Evolutionary conservation across 1,139 yeast genomes (phyloP), one percentile per base, ranked within the genome.

Genomic region (Ashbya aceris): DNA sequence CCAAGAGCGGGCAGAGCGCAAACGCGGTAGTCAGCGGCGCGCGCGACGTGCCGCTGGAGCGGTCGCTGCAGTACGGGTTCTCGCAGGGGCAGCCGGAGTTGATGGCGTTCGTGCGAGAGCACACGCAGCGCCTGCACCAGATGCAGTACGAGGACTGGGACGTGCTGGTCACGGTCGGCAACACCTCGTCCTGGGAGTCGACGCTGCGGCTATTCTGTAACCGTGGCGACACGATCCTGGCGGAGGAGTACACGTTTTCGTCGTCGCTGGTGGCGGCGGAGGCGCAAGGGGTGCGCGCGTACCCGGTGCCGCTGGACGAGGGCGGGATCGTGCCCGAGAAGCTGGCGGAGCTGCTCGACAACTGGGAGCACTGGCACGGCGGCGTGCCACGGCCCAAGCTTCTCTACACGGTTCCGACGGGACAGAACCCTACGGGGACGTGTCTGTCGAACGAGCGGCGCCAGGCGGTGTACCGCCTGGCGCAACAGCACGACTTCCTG

Each of bases 401-500:
- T 44, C 71, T 87, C 51, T 87, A 87, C 73, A 80, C 89, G 37
- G 84, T 87, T 54, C 79, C 87, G 50, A 87, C 96, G 20, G 96
- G 96, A 44, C 96, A 87, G 68, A 87, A 87, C 71, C 96, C 96
- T 45, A 86, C 96, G 29, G 96, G 96, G 33, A 80, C 91, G 10
- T 80, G 83, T 36, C 68, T 87, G 53, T 69, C 80, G 41, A 65
- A 58, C 12, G 87, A 80, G 55, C 77, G 96, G 67, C 83, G 95
- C 66, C 62, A 68, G 50, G 74, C 70, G 40, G 73, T 87, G 48
- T 86, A 86, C 66, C 69, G 74, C 45, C 61, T 86, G 51, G 85
- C 91, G 26, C 78, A 77, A 55, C 77, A 83, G 65, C 79, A 85
- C 62, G 95, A 87, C 65, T 70, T 87, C 56, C 57, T 87, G 41